Base-by-base conservation (phyloP, 371 early-diverging fungal species). In the Phascolomyces articulosus region DNA sequence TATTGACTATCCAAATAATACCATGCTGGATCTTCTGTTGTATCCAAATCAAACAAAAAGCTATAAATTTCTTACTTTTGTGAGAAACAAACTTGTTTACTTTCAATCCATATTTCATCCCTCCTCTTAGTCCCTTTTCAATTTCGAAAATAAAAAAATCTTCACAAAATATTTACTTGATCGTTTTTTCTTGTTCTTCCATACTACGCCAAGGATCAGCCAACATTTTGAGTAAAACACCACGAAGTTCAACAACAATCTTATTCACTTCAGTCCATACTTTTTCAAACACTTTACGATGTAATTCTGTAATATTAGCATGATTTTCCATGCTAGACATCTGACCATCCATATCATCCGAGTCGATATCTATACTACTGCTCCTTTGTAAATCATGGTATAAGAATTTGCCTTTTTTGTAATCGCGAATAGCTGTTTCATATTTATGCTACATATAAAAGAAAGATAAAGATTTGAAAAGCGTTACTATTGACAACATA, bases 251-350 rank as follows among this genome's bases (percentile, higher is more conserved):
- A 2, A 80, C 85, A 2, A 96, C 90, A 65, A 95, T 93, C 40
- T 89, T 84, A 60, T 91, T 91, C 20, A 96, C 96, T 70, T 96
- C 96, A 0, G 76, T 77, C 98, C 98, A 98, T 24, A 98, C 93
- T 63, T 92, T 90, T 51, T 95, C 96, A 80, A 98, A 96, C 27
- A 98, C 95, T 66, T 82, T 87, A 48, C 86, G 87, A 72, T 93
- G 92, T 38, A 85, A 70, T 56, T 87, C 89, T 9, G 86, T 81
- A 6, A 79, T 67, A 18, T 75, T 70, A 40, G 70, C 68, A 60
- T 79, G 64, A 28, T 64, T 11, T 34, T 11, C 57, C 0, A 54
- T 57, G 6, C 24, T 51, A 13, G 66, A 67, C 26, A 44, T 49
- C 10, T 58, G 41, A 15, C 55, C 70, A n/a, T 66, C 72, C 38